phyloP scores from a whole-genome alignment of 2,329 filamentous ascomycete genomes.

The Aspergillus proliferans region DNA sequence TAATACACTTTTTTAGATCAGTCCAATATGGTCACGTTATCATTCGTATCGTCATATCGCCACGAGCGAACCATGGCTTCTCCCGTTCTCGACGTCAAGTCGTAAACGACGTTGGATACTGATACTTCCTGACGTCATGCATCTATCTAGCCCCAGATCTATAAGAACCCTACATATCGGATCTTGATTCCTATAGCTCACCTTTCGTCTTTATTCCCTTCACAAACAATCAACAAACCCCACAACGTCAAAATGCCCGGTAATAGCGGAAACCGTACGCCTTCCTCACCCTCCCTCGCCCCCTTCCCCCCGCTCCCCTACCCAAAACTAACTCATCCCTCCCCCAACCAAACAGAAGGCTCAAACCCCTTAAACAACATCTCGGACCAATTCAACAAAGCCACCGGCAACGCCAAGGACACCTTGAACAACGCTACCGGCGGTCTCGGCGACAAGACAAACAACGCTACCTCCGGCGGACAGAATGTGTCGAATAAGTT shows the following conservation, averaged over 20 bases:
- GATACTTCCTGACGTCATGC: not conserved
- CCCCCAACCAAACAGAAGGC: too few species aligned
- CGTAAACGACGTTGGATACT: not conserved
- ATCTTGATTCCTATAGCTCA: not conserved
- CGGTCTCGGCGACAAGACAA: not conserved
- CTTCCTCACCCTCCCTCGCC: not conserved
- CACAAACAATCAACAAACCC: not conserved
- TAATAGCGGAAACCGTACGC: not conserved
- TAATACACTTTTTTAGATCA: conserved; percentile 2
- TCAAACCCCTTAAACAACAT: not conserved
- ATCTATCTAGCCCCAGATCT: not conserved
- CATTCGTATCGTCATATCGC: not conserved
- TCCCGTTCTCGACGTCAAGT: not conserved
- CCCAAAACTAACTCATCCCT: not conserved
- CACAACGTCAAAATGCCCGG: not conserved
- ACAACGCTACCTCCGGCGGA: too few species aligned
- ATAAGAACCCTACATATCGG: not conserved
- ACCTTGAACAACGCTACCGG: not conserved
- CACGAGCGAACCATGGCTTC: not conserved
- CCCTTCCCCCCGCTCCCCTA: not conserved
- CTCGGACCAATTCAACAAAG: not conserved
- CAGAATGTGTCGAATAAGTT: too few species aligned
- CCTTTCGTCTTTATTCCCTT: not conserved
- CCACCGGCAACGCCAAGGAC: not conserved
- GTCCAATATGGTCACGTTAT: not conserved